Evolutionary conservation across 495 filamentous ascomycete species (phyloP), one percentile per base, ranked within the genome.

Genomic region (Neurospora sp.): DNA sequence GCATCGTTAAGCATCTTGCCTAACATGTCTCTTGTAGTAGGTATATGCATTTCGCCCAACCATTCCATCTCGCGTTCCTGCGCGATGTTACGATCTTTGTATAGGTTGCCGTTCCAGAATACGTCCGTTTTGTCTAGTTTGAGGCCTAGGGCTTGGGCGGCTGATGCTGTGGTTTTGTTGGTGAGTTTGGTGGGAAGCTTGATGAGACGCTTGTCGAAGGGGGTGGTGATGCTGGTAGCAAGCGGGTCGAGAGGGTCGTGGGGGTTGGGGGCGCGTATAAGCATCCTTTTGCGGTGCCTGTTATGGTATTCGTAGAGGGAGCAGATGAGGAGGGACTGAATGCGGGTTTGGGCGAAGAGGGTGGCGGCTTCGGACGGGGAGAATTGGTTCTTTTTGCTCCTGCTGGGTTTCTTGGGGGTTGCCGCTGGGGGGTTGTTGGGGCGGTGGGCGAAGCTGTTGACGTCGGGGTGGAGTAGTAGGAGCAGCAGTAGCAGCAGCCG

Each of bases 1-100:
- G 4, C 20, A 4, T 0, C 0, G 8, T 44, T n/a, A 1, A 44
- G n/a, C 16, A 2, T 0, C 42, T 44, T 8, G 8, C 0, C 3
- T 44, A 44, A 1, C 18, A 3, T 12, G 45, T 22, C 22, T 2
- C 0, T 22, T 53, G 1, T 2, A 12, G n/a, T 3, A 6, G 7
- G 8, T 12, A 5, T n/a, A 22, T 8, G 3, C 3, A 47, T 0
- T 22, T 53, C 45, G n/a, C 0, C 8, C 0, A 61, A 6, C 53
- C 14, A 61, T 31, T 16, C 0, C 53, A 31, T 22, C 5, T 31
- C 53, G 10, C 3, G 12, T 31, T 31, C 12, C 12, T 12, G 20
- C 22, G 53, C 53, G 53, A 16, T 4, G 35, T 37, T 8, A 2
- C 12, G 12, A 6, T 31, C 22, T 61, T 31, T 61, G 10, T 16